phyloP scores from a whole-genome alignment of 352 stramenopile genomes.

The Phytophthora megakarya region DNA sequence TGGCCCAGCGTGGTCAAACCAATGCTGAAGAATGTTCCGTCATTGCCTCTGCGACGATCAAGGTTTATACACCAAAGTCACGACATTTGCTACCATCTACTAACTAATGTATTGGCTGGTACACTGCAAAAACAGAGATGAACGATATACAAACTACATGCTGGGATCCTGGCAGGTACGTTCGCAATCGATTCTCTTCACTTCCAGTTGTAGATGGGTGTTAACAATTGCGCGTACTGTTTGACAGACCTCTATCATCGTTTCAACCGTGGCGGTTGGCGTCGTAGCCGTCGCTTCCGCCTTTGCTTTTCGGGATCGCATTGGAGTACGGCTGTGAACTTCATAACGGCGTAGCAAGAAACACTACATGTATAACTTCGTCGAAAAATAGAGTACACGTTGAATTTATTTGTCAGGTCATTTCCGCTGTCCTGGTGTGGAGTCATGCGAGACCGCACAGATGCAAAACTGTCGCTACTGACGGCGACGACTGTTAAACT shows the following conservation, averaged over 20 bases:
- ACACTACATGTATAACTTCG: neutral
- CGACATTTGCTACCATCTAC: neutral
- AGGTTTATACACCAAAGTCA: constrained; percentile 25
- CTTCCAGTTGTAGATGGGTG: neutral
- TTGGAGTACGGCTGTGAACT: constrained; percentile 22
- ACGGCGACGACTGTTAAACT: constrained; percentile 7
- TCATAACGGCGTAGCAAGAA: constrained; percentile 2
- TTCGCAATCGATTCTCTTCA: neutral
- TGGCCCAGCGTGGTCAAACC: constrained; percentile 37
- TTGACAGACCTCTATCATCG: constrained; percentile 35
- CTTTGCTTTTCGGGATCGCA: constrained; percentile 42
- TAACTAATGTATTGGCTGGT: neutral
- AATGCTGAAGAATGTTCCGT: constrained; percentile 29
- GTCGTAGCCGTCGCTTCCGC: constrained; percentile 38
- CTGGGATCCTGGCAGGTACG: constrained; percentile 36
- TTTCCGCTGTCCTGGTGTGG: neutral
- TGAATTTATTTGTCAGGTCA: constrained; percentile 21
- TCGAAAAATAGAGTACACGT: constrained; percentile 38
- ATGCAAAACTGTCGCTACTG: constrained; percentile 29
- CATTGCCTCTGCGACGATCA: constrained; percentile 31
- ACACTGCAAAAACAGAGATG: constrained; percentile 10
- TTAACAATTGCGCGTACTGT: constrained; percentile 3
- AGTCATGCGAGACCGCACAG: neutral
- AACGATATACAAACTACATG: constrained; percentile 11
- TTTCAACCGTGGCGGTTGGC: constrained; percentile 34